A percentile compares a stretch with the other conserved stretches of the same genome.
Evolutionary conservation across 768 basidiomycete genomes (phyloP).

Genomic region (Paxillus rubicundulus): DNA sequence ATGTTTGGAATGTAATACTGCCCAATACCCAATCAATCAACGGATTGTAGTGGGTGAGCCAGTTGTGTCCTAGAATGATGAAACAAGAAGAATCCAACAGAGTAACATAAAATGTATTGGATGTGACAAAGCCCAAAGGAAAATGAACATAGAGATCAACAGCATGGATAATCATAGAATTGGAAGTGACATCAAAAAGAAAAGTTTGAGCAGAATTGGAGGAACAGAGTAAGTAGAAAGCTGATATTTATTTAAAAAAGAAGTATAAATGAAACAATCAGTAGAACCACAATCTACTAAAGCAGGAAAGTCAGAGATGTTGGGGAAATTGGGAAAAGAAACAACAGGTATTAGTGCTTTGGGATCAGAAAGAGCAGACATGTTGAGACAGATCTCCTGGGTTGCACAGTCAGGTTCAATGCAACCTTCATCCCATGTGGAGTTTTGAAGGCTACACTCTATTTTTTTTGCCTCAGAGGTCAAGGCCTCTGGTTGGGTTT

Average conservation of each 20-base stretch:
- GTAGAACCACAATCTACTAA: neutral
- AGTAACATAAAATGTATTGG: too few relatives aligned
- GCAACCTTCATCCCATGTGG: neutral
- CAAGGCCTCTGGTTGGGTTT: neutral
- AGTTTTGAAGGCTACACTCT: neutral
- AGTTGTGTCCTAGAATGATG: too few relatives aligned
- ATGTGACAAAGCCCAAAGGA: neutral
- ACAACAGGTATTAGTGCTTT: neutral
- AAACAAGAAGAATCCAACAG: too few relatives aligned
- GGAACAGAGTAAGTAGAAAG: neutral
- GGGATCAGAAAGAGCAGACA: neutral
- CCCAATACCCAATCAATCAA: conserved; percentile 18
- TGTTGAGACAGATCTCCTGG: conserved; percentile 2
- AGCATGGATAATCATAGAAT: neutral
- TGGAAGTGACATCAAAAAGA: neutral
- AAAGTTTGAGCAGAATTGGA: neutral
- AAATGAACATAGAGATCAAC: neutral
- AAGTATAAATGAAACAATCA: neutral
- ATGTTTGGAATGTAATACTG: conserved; percentile 2
- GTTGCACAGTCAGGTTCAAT: neutral
- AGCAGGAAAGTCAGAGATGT: neutral
- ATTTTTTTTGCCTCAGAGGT: conserved; percentile 4
- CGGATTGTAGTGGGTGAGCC: too few relatives aligned
- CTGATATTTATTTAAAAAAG: neutral
- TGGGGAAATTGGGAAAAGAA: neutral